Base-by-base conservation (phyloP, 1,284 basidiomycete genomes). In the Cryptococcus sp. region DNA sequence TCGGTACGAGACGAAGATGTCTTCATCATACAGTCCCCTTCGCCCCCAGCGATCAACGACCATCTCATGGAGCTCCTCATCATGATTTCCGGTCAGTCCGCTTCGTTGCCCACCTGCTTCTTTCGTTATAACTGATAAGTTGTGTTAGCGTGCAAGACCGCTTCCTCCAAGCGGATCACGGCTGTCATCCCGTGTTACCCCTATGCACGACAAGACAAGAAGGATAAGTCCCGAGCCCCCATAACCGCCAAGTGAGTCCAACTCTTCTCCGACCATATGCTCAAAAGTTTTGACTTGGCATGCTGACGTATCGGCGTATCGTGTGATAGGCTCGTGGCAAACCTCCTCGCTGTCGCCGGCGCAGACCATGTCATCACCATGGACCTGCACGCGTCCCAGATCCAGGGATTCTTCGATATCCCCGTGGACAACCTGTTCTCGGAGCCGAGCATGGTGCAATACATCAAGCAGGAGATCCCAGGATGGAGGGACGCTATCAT, bases 291-390 rank as follows among this genome's bases (percentile, higher is more conserved):
- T 45, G 31, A 16, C 48, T 15, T 40, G 41, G 51, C 27, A 44
- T 7, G 15, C 44, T 23, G 19, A 54, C 44, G 35, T 17, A 16
- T 27, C 19, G 25, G 25, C 25, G 3, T 25, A 25, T 25, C 25
- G 25, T 31, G 16, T 39, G 20, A 5, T 53, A 80, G 78, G 65
- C 86, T 99, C 57, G 92, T 80, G 39, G 95, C 95, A 48, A 99
- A 98, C 80, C 94, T 99, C 87, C 84, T 99, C 59, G 90, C 88
- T 44, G 91, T 96, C 25, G 95, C 96, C 16, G 95, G 95, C 31
- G 94, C 92, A 68, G 94, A 99, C 82, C 95, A 99, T 76, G 91
- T 99, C 72, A 99, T 99, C 73, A 99, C 95, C 20, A 94, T 99
- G 88, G 95, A 99, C 77, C 83, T 99, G 44, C 95, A 99, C 77